Evolutionary conservation across 2,329 filamentous ascomycete genomes (phyloP), one percentile per base, ranked within the genome.

Genomic region (Lecanicillium sp.): DNA sequence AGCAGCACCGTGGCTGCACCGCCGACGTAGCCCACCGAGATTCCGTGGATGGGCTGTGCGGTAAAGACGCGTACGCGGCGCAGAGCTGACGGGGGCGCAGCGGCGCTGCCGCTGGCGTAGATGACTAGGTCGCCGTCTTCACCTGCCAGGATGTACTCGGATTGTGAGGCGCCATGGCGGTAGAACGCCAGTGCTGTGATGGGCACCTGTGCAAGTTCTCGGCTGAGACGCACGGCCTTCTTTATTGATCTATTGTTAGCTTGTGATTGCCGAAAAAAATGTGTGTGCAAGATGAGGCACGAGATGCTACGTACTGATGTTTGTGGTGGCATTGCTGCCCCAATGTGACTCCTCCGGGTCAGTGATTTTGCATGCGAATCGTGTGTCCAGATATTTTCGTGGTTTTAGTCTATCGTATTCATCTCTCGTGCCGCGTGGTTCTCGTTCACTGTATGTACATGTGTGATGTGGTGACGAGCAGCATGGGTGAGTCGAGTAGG

Each of bases 31-130:
- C 56, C 37, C 51, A 77, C 59, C n/a, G 67, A 59, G 39, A 90
- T 77, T 3, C 86, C 86, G 57, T 92, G 87, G 36, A 92, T 77
- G 3, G 77, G 66, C 55, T 90, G 84, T n/a, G 69, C 69, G 13
- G 60, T 52, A 51, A 92, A 89, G 20, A 87, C 60, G 17, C 59
- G 58, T 36, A 72, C 52, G 35, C 62, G 61, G 36, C 60, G 64
- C 25, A 68, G 47, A 9, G 29, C 25, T 30, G 2, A 17, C 20
- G 12, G 17, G 2, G 4, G 9, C 11, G 4, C 5, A 68, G 54
- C 17, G 44, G 53, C 4, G 54, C 60, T 5, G 49, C 54, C 12
- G 49, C 49, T 7, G 61, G 50, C 41, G 50, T 78, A 79, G 37
- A 81, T 51, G 22, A 67, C 69, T 22, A 84, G 59, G 45, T 69